phyloP scores from a whole-genome alignment of 352 stramenopile genomes.

The Pythium coloratum region DNA sequence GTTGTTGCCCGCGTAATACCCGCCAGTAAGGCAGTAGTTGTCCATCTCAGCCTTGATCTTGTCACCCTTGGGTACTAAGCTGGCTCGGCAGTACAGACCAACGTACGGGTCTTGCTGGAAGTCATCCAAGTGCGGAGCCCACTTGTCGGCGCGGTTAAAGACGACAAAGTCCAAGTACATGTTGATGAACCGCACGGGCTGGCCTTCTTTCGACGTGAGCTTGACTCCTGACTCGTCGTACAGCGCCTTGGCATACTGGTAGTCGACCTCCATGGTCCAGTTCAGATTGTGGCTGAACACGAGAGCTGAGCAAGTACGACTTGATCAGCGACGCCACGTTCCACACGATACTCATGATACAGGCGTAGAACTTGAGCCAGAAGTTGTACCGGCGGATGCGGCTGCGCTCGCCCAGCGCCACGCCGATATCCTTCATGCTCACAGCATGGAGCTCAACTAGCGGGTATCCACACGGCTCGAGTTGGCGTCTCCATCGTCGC shows the following conservation, averaged over 20 bases:
- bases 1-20: conserved; percentile 18
- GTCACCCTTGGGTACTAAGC: neutral
- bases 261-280: conserved; percentile 26
- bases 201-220: conserved; percentile 6
- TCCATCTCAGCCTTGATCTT: conserved; percentile 12
- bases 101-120: conserved; percentile 13
- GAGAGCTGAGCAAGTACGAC: conserved; percentile 21
- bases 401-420: too few species aligned
- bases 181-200: conserved; percentile 28
- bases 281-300: conserved; percentile 22
- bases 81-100: too few species aligned
- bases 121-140: neutral
- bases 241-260: conserved; percentile 18
- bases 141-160: conserved; percentile 14
- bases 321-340: conserved; percentile 24
- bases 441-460: too few species aligned
- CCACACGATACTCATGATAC: conserved; percentile 14
- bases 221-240: conserved; percentile 21
- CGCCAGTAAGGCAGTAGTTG: conserved; percentile 1
- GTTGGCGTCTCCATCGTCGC: too few species aligned
- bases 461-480: too few species aligned
- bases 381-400: neutral
- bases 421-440: too few species aligned
- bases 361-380: conserved; percentile 15
- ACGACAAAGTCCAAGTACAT: conserved; percentile 30